Base-by-base conservation (phyloP, 1,284 basidiomycete genomes). In the Ceraceosorus bombacis region DNA sequence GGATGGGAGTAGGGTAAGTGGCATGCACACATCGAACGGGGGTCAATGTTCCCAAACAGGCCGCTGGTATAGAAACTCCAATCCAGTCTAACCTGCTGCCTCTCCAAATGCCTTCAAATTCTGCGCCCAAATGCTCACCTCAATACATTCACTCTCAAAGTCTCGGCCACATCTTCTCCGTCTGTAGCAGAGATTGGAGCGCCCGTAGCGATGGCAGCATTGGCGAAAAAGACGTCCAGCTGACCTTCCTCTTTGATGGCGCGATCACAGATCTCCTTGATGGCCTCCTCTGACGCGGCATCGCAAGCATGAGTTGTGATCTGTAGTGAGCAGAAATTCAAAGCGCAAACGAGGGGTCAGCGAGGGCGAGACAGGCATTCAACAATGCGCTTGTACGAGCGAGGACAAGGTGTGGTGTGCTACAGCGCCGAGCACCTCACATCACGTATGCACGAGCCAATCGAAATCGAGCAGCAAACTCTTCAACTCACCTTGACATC, bases 171-270 rank as follows among this genome's bases (percentile, higher is more conserved):
- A 39, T 81, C 81, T 58, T 88, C 85, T 0, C 82, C 80, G 1
- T 85, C 81, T 2, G 83, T 85, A n/a, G 85, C 80, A 7, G 80
- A 76, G 48, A 92, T 70, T 5, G 77, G 73, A n/a, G 80, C 69
- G 13, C 57, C 73, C 1, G 81, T 81, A 4, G 82, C 83, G 53
- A 86, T 60, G 15, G 68, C 76, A 7, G 76, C 74, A 55, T 96
- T 95, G 46, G 92, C 92, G 74, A 91, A 95, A 82, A 93, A 95
- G 66, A 94, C 86, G 70, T 96, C 93, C 13, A 95, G 81, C 53
- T 85, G 83, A 2, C 90, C 90, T 71, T 91, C 86, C 65, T 95
- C 90, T 48, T 83, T 77, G 13, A 92, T 69, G 1, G 87, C 88
- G 63, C 82, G 85, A 61, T 87, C 80, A 78, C 90, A 89, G 2